Evolutionary conservation across 192 early-diverging fungal genomes (phyloP), one percentile per base, ranked within the genome.

Genomic region (Dissophora globulifera): DNA sequence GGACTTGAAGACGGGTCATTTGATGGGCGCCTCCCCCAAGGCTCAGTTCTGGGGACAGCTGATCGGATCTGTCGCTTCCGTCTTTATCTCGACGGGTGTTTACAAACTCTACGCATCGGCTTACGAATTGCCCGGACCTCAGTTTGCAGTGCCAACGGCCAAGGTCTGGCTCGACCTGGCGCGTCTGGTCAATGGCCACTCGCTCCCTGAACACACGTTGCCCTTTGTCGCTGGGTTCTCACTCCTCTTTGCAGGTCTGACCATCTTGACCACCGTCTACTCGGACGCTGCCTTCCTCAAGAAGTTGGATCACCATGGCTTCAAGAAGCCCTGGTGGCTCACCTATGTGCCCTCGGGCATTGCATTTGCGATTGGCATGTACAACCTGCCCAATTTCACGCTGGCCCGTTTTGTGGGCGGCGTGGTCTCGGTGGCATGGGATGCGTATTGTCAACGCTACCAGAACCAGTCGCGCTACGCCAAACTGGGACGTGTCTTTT

Each of bases 1-100:
- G 64, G 94, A 95, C 70, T 74, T 95, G 38, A 95, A 95, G 60
- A 95, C 94, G 7, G 94, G 94, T 7, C 92, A 95, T 56, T 45
- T 95, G 25, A 82, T 95, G 42, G 85, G 86, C 29, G 94, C 94
- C 13, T 92, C 91, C 0, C 94, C 94, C 6, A 86, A 88, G 45
- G 89, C 94, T 0, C 94, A 95, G 78, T 95, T 95, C 81, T 84
- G 85, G 56, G 94, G 88, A 8, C 94, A 95, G 63, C 74, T 93
- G 69, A 83, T 94, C 30, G 94, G 94, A 3, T 90, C 91, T 43
- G 70, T 93, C 27, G 85, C 90, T 42, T 89, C 88, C 42, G 88
- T 88, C 0, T 89, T 91, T 56, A 81, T 89, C 41, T 87, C 90
- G 2, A 89, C 88, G 4, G 87, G 88, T 56, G 89, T 88, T 4